A percentile compares a stretch with the other conserved stretches of the same genome.
Evolutionary conservation across 2,329 filamentous ascomycete genomes (phyloP).

Genomic region (Uncinocarpus reesii): DNA sequence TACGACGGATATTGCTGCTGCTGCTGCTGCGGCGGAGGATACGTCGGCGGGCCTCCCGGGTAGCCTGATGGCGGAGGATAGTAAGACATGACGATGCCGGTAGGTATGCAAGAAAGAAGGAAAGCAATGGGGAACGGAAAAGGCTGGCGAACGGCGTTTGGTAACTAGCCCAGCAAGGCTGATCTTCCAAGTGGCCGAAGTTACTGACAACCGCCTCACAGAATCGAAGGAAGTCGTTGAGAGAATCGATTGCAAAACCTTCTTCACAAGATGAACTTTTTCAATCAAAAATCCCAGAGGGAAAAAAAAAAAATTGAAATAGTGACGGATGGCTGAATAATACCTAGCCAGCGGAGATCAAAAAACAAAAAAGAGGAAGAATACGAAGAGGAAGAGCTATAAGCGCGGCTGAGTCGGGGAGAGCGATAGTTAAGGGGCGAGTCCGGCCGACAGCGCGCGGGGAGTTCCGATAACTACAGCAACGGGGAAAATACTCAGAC

Average conservation of each 20-base stretch:
- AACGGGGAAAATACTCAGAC: background rate
- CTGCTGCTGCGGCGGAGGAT: conserved; percentile 33
- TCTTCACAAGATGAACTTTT: background rate
- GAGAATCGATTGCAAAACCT: background rate
- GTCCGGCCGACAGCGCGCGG: background rate
- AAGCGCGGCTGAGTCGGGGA: conserved; percentile 11
- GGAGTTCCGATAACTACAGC: background rate
- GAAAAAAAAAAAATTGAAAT: conserved; percentile 4
- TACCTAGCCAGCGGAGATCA: too few species aligned
- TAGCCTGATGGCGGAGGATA: conserved; percentile 51
- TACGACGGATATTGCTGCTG: conserved; percentile 30
- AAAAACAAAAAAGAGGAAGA: background rate
- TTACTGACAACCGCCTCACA: background rate
- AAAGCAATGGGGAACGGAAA: background rate
- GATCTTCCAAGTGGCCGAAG: background rate
- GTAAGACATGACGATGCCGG: conserved; percentile 46
- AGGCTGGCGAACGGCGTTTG: background rate
- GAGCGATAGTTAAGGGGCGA: background rate
- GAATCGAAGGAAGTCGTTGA: too few species aligned
- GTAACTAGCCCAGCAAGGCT: background rate
- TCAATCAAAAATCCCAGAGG: background rate
- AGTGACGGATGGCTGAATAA: conserved; percentile 6
- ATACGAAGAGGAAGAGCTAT: conserved; percentile 2
- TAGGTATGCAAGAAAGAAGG: background rate
- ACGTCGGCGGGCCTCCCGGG: conserved; percentile 39